Base-by-base conservation (phyloP, 2,329 filamentous ascomycete species). In the Arthrobotrys musiformis region DNA sequence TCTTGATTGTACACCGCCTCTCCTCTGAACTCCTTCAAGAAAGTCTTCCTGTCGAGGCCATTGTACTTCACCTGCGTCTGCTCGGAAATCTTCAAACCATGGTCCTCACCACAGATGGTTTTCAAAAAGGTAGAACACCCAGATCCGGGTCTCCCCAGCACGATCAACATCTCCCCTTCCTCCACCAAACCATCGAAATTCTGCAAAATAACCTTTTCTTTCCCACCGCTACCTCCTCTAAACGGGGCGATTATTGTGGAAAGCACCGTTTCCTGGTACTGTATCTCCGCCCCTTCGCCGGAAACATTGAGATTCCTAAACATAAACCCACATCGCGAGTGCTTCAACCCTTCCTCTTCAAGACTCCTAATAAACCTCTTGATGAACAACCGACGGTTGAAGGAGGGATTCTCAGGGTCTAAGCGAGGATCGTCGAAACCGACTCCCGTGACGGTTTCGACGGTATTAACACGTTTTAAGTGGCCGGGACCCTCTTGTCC, bases 61-160 rank as follows among this genome's bases (percentile, higher is more conserved):
- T 75, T 75, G 24, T 75, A 75, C 19, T 69, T 68, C 5, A 75
- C 67, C 2, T 46, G 24, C 28, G 54, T 19, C 13, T 69, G 40
- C 0, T 68, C 56, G 1, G 42, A 19, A 17, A 75, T 35, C 44
- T 62, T 69, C 24, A 75, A 35, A 6, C 70, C 70, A n/a, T 54
- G 42, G 13, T 60, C 52, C 9, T 62, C 33, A 7, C 70, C 70
- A 40, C 62, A 75, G 8, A 75, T 42, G 4, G 92, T 92, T 85
- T 95, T 96, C 72, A 96, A 86, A 78, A 96, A 90, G 1, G 93
- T 96, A n/a, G 91, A 93, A 83, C 90, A 92, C 26, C 90, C 90
- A 0, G 88, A 90, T 0, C 92, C 92, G 0, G 93, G 93, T 78
- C 90, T 88, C 22, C 93, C 93, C 5, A 96, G 86, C 0, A 96